These are phyloP conservation scores for Phialophora tarda DNA, from an alignment of 2,329 filamentous ascomycete species.

Conservation along the genomic window DNA sequence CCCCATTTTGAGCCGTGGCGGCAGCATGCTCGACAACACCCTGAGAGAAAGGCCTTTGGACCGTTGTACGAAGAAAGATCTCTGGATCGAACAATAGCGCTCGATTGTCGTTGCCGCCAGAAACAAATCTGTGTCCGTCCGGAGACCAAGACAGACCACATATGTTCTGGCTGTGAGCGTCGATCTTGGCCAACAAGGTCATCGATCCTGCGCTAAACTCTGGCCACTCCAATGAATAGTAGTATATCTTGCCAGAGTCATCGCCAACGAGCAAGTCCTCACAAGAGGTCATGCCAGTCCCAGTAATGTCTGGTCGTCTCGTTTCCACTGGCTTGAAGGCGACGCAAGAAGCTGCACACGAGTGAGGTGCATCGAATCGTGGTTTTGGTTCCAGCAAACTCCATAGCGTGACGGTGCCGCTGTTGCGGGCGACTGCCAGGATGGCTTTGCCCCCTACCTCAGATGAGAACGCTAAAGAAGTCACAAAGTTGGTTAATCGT, in stretches of 20 bases:
- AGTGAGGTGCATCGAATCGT: slow-evolving; percentile 76
- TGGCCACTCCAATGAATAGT: slow-evolving; percentile 90
- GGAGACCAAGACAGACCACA: slow-evolving; percentile 90
- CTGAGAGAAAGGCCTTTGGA: slow-evolving; percentile 17
- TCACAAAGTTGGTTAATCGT: slow-evolving; percentile 65
- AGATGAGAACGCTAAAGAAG: slow-evolving; percentile 90
- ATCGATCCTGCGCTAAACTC: slow-evolving; percentile 63
- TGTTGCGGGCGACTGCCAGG: slow-evolving; percentile 80
- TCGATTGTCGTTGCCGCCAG: slow-evolving; percentile 89
- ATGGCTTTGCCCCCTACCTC: slow-evolving; percentile 75
- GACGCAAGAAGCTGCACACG: slow-evolving; percentile 75
- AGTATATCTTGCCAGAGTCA: slow-evolving; percentile 79
- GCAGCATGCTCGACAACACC: slow-evolving; percentile 8
- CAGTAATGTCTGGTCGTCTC: slow-evolving; percentile 56
- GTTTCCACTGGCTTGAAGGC: slow-evolving; percentile 74
- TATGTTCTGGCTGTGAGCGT: slow-evolving; percentile 83
- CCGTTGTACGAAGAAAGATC: slow-evolving; percentile 55
- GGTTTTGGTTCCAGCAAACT: slow-evolving; percentile 69
- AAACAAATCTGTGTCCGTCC: slow-evolving; percentile 77
- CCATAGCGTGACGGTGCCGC: slow-evolving; percentile 77
- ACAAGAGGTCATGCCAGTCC: slow-evolving; percentile 58
- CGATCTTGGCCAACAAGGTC: slow-evolving; percentile 76
- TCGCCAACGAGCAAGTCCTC: slow-evolving; percentile 90
- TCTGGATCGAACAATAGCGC: slow-evolving; percentile 79
- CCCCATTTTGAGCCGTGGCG: background rate